These are phyloP conservation scores for Dipteronia sinensis DNA, from an alignment of 345 rosid genomes.

Conservation along the genomic window DNA sequence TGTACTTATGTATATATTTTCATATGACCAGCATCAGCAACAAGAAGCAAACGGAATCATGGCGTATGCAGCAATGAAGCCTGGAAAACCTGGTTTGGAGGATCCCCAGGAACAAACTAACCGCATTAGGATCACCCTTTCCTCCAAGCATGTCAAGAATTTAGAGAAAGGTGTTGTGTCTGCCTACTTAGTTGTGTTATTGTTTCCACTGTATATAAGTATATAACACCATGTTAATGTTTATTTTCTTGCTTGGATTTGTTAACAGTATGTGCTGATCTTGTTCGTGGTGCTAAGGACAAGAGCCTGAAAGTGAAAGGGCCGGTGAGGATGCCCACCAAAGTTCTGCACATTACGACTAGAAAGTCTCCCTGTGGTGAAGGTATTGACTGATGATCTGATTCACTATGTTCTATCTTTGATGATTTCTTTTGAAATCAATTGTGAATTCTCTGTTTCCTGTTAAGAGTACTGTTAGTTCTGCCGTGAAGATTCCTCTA, in stretches of 20 bases:
- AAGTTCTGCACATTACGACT: conserved; percentile 48
- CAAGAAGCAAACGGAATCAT: background rate
- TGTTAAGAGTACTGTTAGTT: background rate
- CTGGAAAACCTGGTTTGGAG: conserved; percentile 38
- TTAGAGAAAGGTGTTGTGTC: conserved; percentile 38
- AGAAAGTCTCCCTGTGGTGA: conserved; percentile 57
- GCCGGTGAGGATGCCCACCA: conserved; percentile 52
- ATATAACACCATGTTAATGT: background rate
- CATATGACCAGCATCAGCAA: background rate
- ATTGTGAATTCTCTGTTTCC: background rate
- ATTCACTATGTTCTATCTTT: background rate
- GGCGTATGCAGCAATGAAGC: conserved; percentile 25
- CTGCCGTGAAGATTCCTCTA: background rate
- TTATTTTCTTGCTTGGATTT: background rate
- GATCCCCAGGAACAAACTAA: conserved; percentile 35
- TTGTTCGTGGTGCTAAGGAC: conserved; percentile 50
- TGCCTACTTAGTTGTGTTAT: background rate
- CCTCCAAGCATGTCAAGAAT: conserved; percentile 47
- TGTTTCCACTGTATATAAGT: background rate
- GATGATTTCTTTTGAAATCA: background rate
- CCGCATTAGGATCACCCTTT: conserved; percentile 45
- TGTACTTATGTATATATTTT: background rate
- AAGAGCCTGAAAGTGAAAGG: conserved; percentile 48
- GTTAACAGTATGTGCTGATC: conserved; percentile 40
- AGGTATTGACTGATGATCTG: conserved; percentile 28